Percentiles rank a stretch among this genome's conserved stretches.
phyloP scores from a whole-genome alignment of 1,284 basidiomycete genomes.

The Phlebopus sp. region DNA sequence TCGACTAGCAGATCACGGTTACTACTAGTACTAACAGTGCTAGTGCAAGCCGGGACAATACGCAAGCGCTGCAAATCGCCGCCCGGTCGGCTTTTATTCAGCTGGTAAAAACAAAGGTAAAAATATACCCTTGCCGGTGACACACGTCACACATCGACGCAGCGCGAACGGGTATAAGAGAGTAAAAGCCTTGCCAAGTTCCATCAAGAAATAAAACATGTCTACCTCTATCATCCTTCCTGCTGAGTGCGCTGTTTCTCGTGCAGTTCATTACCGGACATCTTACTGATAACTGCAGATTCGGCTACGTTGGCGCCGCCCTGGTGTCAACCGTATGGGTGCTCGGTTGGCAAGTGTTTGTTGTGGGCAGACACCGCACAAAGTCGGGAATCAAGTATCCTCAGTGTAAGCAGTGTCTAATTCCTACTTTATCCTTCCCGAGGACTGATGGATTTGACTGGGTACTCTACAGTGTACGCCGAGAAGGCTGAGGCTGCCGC shows the following conservation, averaged over 20 bases:
- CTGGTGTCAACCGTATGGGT: constrained; percentile 22
- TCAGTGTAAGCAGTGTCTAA: constrained; percentile 18
- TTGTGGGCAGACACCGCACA: constrained; percentile 29
- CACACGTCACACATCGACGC: neutral
- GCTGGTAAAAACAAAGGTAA: neutral
- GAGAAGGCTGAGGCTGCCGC: constrained; percentile 35
- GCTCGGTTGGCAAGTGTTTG: constrained; percentile 23
- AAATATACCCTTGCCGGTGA: neutral
- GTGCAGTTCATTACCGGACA: neutral
- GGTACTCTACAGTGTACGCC: constrained; percentile 34
- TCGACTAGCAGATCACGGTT: too few relatives aligned
- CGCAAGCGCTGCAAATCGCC: too few relatives aligned
- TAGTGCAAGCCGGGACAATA: too few relatives aligned
- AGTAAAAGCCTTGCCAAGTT: neutral
- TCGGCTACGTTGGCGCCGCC: constrained; percentile 22
- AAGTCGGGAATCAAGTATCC: constrained; percentile 34
- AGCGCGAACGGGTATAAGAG: too few relatives aligned
- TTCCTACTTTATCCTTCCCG: neutral
- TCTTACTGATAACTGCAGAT: constrained; percentile 3
- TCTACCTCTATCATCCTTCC: constrained; percentile 13
- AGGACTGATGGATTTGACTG: neutral
- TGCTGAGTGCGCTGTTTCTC: constrained; percentile 8
- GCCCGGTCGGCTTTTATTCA: neutral
- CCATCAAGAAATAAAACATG: constrained; percentile 5
- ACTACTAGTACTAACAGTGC: too few relatives aligned